These are phyloP conservation scores for Pueraria montana DNA, from an alignment of 306 rosid species.

Conservation along the genomic window DNA sequence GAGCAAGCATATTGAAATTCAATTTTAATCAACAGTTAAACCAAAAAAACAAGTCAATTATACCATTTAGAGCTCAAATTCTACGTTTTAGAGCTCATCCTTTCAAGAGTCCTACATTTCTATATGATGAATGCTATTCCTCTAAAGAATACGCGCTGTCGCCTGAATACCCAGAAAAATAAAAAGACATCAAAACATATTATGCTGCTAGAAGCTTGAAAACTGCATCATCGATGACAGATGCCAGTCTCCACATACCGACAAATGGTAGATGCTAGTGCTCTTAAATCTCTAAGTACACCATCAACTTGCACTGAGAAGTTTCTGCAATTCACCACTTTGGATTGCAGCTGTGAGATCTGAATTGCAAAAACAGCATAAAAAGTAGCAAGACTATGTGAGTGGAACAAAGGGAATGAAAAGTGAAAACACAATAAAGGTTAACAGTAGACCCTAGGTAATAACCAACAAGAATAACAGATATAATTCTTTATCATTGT, in stretches of 20 bases:
- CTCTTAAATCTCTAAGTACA: constrained; percentile 25
- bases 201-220: constrained; percentile 18
- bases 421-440: neutral
- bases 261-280: constrained; percentile 28
- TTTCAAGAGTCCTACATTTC: neutral
- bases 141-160: neutral
- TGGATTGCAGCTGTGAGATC: constrained; percentile 77
- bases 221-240: constrained; percentile 12
- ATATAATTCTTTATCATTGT: too few relatives aligned
- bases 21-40: neutral
- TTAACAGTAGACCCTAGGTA: neutral
- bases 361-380: constrained; percentile 40
- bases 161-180: constrained; percentile 30
- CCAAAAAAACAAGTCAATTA: neutral
- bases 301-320: constrained; percentile 70
- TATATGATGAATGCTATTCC: constrained; percentile 34
- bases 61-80: neutral
- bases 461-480: neutral
- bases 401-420: neutral
- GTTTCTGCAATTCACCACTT: constrained; percentile 85
- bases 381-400: neutral
- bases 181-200: constrained; percentile 37
- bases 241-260: neutral
- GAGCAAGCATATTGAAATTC: constrained; percentile 9
- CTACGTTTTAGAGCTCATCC: constrained; percentile 3